Base-by-base conservation (phyloP, 345 rosid genomes). In the rapeseed (Brassica napus) region DNA sequence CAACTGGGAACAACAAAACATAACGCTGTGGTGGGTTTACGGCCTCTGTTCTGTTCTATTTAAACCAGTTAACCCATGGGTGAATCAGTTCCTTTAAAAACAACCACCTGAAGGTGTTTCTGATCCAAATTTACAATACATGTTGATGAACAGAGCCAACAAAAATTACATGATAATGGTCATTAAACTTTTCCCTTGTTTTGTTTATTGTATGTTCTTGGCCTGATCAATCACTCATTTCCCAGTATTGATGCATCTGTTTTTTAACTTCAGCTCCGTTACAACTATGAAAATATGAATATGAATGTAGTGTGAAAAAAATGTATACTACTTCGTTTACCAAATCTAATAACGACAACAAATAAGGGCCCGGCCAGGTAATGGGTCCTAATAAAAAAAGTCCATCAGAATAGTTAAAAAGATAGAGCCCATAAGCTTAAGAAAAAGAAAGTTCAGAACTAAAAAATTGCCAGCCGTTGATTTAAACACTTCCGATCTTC, bases 121-220 rank as follows among this genome's bases (percentile, higher is more conserved):
- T 39, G 67, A 69, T 63, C 75, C 76, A 69, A 55, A 74, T 55
- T 79, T 63, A 74, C 75, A 61, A 4, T 79, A 79, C 54, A 54
- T 79, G 83, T 37, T 52, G 59, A 24, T 63, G 71, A 69, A 18
- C 34, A 52, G 35, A 62, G 59, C 52, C 52, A 44, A 15, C 6
- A 60, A 73, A 47, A 8, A 21, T 78, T 44, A 72, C 54, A 65
- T 10, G 32, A 49, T 65, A 35, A 61, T 61, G 69, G 59, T 74
- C 71, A 52, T 73, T 73, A 2, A 47, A 66, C 15, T 10, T 77
- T 60, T 6, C 55, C 2, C 62, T 14, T 34, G 47, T 15, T 49
- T 79, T 73, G 64, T 60, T 35, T 68, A 4, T 16, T 60, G 68
- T 52, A 49, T 68, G 65, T 21, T 59, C 32, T 14, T 66, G 12